Base-by-base conservation (phyloP, 1,139 yeast species). In the Geotrichum reessii region DNA sequence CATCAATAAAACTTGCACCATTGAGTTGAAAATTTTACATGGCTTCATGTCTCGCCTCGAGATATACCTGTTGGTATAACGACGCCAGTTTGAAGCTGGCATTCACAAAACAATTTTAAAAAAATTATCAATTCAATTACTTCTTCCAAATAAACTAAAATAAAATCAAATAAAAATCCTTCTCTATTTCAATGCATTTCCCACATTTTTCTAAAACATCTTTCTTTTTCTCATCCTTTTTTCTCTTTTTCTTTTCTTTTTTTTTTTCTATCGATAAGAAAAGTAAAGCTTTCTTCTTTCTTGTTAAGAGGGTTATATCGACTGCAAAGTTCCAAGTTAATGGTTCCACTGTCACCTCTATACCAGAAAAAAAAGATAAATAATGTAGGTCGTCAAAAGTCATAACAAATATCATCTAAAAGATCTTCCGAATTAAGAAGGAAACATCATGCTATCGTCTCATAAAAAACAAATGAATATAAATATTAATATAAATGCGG, bases 311-410 rank as follows among this genome's bases (percentile, higher is more conserved):
- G 40, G 46, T 21, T 42, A 22, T 24, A 46, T 51, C 17, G 28
- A 47, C 50, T 50, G 53, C 51, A 56, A 58, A 50, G 33, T 48
- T n/a, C 58, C 44, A 58, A 58, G 17, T 40, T 1, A 58, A 58
- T 58, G 61, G 55, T 56, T 58, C 58, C 49, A 46, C 52, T 51
- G 24, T 19, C 44, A 24, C 37, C n/a, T 46, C 52, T 42, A 24
- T 27, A 40, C 52, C 19, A 19, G 25, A 51, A 46, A 53, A 50
- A 52, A 17, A 51, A 48, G 6, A 47, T n/a, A 48, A 52, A 52
- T 27, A 28, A 33, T 2, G 17, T 25, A 47, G 53, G 53, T 49
- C 53, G 33, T 40, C 42, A 25, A 25, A 31, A 31, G 37, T 33
- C 51, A 50, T 42, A 53, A 52, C 50, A 53, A 57, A 46, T 28